Base-by-base conservation (phyloP, 2,329 filamentous ascomycete genomes). In the Scedosporium boydii region DNA sequence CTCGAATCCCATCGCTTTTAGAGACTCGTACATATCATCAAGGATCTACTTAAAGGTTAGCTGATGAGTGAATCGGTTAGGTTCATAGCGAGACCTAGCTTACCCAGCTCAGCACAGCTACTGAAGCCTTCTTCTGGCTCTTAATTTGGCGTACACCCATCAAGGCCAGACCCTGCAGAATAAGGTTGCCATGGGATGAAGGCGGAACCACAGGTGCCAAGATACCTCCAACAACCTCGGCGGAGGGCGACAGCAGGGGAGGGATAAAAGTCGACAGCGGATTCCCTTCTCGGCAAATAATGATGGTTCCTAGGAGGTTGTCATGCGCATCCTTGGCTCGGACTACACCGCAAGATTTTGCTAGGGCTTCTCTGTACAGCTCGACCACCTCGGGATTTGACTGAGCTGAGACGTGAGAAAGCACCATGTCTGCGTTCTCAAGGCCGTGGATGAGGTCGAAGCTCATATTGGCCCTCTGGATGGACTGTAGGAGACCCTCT, bases 141-240 rank as follows among this genome's bases (percentile, higher is more conserved):
- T 93, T 93, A 72, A 91, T 89, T 75, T 95, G 91, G 63, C 89
- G 84, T 69, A 95, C 86, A 0, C 89, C 90, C 76, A 96, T 85
- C 65, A 96, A 75, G 14, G 91, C 88, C 66, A 96, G 75, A 0
- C 91, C 91, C 74, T 96, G 91, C 14, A 85, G 69, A 64, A 93
- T 80, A 34, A 95, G 74, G 0, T 82, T 87, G 29, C 87, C 85
- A 69, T 90, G 89, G 1, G 85, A 10, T 1, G 83, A 82, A 0
- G 88, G 81, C 1, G 87, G 86, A 56, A 95, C 88, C 10, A 95
- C 85, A 0, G 90, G 90, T 23, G 89, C 90, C 14, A 92, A 86
- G 56, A 96, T 91, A 6, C 91, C 91, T 3, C 90, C 59, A 4
- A 88, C 82, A 3, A 78, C 75, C 57, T 82, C 77, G 55, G 82